Base-by-base conservation (phyloP, 331 rosid genomes). In the Pyrus hybrid region DNA sequence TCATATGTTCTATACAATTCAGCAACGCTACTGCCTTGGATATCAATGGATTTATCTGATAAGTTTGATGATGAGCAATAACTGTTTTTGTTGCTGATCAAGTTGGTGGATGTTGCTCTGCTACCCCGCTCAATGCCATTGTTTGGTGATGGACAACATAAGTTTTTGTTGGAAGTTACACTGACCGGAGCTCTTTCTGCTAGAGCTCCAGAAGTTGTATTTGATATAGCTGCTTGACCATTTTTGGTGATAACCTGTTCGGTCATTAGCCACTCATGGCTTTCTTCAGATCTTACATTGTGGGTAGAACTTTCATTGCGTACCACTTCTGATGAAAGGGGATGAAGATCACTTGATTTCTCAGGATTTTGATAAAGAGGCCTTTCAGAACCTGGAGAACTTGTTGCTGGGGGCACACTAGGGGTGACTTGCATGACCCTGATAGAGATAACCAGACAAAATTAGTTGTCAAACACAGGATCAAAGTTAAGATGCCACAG, bases 401-500 rank as follows among this genome's bases (percentile, higher is more conserved):
- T 41, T 61, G 68, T 17, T 73, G 68, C 68, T 49, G 64, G 68
- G 68, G 77, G 68, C 33, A 73, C 5, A 41, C 58, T 23, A 61
- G 77, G 58, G 26, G 58, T 8, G 47, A 23, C 77, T 63, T 21
- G 78, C 78, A 57, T 84, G 86, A 76, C 80, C 72, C 35, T 77
- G 68, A 76, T 20, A 71, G 28, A 58, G 77, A 63, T 16, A 9
- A 18, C 28, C 21, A 73, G 58, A 73, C 26, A 11, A 16, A 29
- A 37, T 73, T 60, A 73, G 68, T 37, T 25, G 17, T 73, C 26
- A 33, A 33, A 33, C 57, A 60, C 58, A 73, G 18, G 62, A 58
- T 6, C 21, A 60, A 60, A 37, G 32, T 25, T 25, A 73, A 23
- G 54, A 41, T n/a, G 26, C 35, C 49, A 51, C 54, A 60, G 26